Evolutionary conservation across 257 asterid genomes (phyloP).

Genomic region (Solanum tarijense): DNA sequence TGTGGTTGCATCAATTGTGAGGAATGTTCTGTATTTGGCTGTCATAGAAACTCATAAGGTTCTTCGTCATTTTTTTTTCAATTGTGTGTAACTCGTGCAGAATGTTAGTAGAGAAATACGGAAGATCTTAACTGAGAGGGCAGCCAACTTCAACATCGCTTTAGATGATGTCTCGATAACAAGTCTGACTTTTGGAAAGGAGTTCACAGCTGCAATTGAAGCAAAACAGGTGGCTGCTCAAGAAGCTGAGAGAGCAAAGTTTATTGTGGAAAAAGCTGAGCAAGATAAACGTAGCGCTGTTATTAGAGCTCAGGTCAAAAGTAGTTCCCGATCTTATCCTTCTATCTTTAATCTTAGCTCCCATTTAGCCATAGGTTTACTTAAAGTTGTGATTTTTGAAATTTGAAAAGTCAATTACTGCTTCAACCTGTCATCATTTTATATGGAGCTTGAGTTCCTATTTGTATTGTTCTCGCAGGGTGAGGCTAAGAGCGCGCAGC

Average conservation of each 20-base stretch:
- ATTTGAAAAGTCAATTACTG: background rate
- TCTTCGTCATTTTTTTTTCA: background rate
- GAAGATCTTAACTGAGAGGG: conserved; percentile 69
- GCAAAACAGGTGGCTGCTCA: conserved; percentile 96
- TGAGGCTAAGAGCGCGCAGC: conserved; percentile 91
- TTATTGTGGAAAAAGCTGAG: conserved; percentile 89
- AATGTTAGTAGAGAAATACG: conserved; percentile 81
- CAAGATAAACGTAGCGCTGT: conserved; percentile 81
- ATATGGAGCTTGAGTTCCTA: background rate
- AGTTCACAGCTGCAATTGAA: conserved; percentile 94
- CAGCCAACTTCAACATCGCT: conserved; percentile 75
- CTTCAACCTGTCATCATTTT: background rate
- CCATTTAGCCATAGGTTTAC: background rate
- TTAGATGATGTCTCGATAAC: conserved; percentile 91
- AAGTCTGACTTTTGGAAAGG: conserved; percentile 71
- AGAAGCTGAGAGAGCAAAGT: conserved; percentile 96
- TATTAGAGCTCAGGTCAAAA: conserved; percentile 76
- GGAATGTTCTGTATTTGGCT: background rate
- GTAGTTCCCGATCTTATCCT: background rate
- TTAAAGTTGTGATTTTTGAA: background rate
- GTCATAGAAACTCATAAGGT: background rate
- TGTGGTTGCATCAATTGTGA: background rate
- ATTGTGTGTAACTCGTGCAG: conserved; percentile 19
- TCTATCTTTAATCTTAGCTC: background rate
- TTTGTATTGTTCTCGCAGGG: conserved; percentile 39